Evolutionary conservation across 208 protist genomes (phyloP), one percentile per base, ranked within the genome.

Genomic region (Vickermania ingenoplastis): DNA sequence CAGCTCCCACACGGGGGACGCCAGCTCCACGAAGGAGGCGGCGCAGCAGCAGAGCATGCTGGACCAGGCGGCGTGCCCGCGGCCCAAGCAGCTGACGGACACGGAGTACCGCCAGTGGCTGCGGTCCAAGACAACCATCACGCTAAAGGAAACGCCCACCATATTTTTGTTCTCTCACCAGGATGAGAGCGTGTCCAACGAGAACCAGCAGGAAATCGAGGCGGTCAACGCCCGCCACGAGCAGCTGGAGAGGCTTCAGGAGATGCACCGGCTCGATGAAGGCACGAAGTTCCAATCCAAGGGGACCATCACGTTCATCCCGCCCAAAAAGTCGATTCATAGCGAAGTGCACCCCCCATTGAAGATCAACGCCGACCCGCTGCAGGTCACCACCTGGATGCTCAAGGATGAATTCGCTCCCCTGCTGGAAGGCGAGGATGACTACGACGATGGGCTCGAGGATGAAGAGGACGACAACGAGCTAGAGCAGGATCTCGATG

Each of bases 381-480:
- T 94, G 21, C 77, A 88, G 69, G 88, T 91, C 31, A 91, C 89
- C 36, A 52, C 82, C 54, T 96, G 88, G 89, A 94, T 95, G 83
- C 85, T 96, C 51, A 71, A 86, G 52, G 87, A 96, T 61, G 72
- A 79, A 53, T 94, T 89, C 50, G 65, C 63, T 2, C 67, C 71
- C 11, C 55, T 77, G 53, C 52, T 64, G 13, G 69, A 66, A 22
- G 65, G 80, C n/a, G 76, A 73, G 28, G 69, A 85, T n/a, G 77
- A 79, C 13, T 65, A 63, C 4, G 74, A 81, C 2, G 73, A 73
- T 17, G 73, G 79, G 7, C 67, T 77, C 2, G 61, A 48, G 13
- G 66, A 57, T 13, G 71, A 80, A 21, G 75, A 77, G 0, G 86
- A 85, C 5, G 82, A 84, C 0, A 71, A 45, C 1, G 75, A 82